Evolutionary conservation across 176 grass and related monocot species (phyloP).

Genomic region (Cymbopogon citratus): DNA sequence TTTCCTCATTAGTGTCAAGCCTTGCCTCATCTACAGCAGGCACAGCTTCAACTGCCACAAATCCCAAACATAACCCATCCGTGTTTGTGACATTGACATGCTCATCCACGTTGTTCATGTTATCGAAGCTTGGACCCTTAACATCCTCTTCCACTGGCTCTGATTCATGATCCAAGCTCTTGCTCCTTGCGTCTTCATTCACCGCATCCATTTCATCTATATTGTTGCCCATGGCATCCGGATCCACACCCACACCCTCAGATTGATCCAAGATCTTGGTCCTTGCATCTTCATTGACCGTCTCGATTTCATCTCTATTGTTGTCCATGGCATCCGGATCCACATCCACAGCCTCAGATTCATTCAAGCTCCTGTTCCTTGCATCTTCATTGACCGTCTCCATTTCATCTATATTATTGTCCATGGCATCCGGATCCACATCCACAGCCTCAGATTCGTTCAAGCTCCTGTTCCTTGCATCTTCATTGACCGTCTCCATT

Average conservation of each 20-base stretch:
- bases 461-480: not conserved
- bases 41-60: not conserved
- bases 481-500: conserved; percentile 2
- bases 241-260: too few species aligned
- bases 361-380: not conserved
- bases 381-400: not conserved
- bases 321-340: conserved; percentile 23
- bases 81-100: not conserved
- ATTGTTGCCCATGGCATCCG: conserved; percentile 25
- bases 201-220: conserved; percentile 3
- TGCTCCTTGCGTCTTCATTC: not conserved
- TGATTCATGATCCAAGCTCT: not conserved
- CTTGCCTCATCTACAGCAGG: not conserved
- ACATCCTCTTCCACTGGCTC: not conserved
- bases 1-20: not conserved
- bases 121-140: conserved; percentile 15
- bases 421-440: conserved; percentile 7
- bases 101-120: not conserved
- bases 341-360: not conserved
- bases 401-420: conserved; percentile 10
- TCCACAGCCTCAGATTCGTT: not conserved
- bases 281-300: not conserved
- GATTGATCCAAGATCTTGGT: not conserved
- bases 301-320: conserved; percentile 13
- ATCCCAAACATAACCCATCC: not conserved